Percentiles rank a stretch among this genome's conserved stretches.
Conservation (phyloP, 83 land plant species). For the Diphasiastrum complanatum region DNA sequence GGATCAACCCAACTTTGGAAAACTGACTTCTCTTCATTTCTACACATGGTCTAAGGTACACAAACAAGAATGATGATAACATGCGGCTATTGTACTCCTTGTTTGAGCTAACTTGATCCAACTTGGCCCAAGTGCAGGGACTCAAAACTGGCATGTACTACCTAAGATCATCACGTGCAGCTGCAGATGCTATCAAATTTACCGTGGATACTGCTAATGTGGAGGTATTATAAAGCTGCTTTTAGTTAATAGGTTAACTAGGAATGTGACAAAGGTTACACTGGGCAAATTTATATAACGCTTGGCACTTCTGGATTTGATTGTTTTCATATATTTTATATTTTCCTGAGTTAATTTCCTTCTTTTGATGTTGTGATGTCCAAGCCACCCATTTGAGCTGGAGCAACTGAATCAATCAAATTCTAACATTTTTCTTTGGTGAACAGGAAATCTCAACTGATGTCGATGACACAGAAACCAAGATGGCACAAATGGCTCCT, state of each 20-base stretch:
- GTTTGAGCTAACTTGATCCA: too few relatives aligned
- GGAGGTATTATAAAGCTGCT: constrained; percentile 28
- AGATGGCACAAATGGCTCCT: constrained; percentile 74
- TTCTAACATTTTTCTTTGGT: constrained; percentile 9
- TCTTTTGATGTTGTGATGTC: too few relatives aligned
- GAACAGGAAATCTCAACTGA: constrained; percentile 17
- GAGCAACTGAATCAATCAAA: too few relatives aligned
- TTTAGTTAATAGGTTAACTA: background rate
- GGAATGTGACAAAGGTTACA: too few relatives aligned
- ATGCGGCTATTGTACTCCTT: too few relatives aligned
- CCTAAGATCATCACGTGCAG: constrained; percentile 56
- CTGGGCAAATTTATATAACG: too few relatives aligned
- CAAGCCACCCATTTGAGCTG: too few relatives aligned
- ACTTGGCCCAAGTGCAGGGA: too few relatives aligned
- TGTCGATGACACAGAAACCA: constrained; percentile 39
- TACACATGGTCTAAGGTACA: constrained; percentile 82
- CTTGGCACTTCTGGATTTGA: too few relatives aligned
- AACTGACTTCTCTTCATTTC: constrained; percentile 84
- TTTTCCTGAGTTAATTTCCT: too few relatives aligned
- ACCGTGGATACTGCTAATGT: constrained; percentile 53
- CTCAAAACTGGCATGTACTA: constrained; percentile 75
- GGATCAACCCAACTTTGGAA: constrained; percentile 90
- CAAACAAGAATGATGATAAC: too few relatives aligned
- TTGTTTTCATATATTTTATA: too few relatives aligned
- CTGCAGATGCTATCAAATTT: constrained; percentile 67